A percentile compares a stretch with the other conserved stretches of the same genome.
Conservation (phyloP, 176 grass and related monocot species). For the Metroxylon sagu region DNA sequence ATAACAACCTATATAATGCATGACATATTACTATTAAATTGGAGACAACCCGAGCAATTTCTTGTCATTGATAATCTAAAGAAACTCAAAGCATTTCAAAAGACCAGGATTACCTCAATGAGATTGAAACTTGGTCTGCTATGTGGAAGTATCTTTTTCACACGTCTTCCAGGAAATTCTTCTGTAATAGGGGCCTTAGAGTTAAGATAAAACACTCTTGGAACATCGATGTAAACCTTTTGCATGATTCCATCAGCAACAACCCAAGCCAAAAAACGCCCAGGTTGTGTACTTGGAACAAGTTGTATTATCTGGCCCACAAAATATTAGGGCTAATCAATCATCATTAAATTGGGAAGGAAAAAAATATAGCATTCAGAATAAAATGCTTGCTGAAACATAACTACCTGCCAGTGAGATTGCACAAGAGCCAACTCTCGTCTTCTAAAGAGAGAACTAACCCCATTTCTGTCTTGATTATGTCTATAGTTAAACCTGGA, state of each 20-base stretch:
- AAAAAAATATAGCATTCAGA: not conserved
- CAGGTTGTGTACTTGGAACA: constrained; percentile 47
- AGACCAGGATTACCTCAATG: constrained; percentile 52
- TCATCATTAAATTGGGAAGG: not conserved
- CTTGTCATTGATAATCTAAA: constrained; percentile 1
- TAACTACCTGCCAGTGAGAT: constrained; percentile 86
- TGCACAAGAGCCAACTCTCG: constrained; percentile 69
- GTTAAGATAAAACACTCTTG: constrained; percentile 80
- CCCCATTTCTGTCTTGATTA: constrained; percentile 27
- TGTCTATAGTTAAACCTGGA: constrained; percentile 32
- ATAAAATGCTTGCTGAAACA: not conserved
- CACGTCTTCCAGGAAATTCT: constrained; percentile 77
- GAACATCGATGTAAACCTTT: constrained; percentile 74
- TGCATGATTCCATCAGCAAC: constrained; percentile 83
- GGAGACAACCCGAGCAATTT: constrained; percentile 6
- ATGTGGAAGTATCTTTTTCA: constrained; percentile 98
- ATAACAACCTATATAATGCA: constrained; percentile 54
- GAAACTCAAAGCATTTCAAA: not conserved
- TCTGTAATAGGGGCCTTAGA: constrained; percentile 69
- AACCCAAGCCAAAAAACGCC: constrained; percentile 80
- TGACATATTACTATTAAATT: constrained; percentile 7
- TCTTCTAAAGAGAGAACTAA: constrained; percentile 65
- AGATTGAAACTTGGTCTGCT: constrained; percentile 79
- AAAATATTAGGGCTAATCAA: constrained; percentile 25
- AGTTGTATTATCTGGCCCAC: constrained; percentile 81